Percentiles rank a stretch among this genome's conserved stretches.
Evolutionary conservation across 2,329 filamentous ascomycete species (phyloP).

Genomic region (Stenocarpella maydis): DNA sequence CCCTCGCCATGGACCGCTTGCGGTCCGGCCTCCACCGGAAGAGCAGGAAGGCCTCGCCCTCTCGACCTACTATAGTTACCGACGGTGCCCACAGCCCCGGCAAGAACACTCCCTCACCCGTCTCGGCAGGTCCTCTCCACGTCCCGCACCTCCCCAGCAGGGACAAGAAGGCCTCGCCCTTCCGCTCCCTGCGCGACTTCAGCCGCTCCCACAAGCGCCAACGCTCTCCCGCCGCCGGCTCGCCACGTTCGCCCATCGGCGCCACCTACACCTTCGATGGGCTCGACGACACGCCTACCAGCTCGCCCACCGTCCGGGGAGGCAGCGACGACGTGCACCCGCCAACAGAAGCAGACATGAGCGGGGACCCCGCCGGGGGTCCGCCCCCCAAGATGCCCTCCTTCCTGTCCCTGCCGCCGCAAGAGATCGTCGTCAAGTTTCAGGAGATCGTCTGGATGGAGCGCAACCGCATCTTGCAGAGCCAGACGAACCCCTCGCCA

Average conservation of each 20-base stretch:
- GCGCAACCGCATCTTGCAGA: slow-evolving; percentile 54
- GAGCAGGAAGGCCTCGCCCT: slow-evolving; percentile 33
- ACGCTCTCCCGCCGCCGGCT: slow-evolving; percentile 48
- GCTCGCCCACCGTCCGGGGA: slow-evolving; percentile 33
- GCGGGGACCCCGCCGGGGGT: background rate
- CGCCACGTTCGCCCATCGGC: slow-evolving; percentile 38
- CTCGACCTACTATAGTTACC: slow-evolving; percentile 32
- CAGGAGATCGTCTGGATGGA: slow-evolving; percentile 63
- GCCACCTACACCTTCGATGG: slow-evolving; percentile 30
- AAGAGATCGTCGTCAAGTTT: slow-evolving; percentile 60
- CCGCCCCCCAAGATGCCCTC: slow-evolving; percentile 46
- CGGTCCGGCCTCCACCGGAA: slow-evolving; percentile 36
- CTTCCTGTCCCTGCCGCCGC: slow-evolving; percentile 49
- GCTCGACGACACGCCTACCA: slow-evolving; percentile 43
- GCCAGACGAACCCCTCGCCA: slow-evolving; percentile 48
- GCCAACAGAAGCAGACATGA: slow-evolving; percentile 10
- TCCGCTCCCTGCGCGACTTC: slow-evolving; percentile 53
- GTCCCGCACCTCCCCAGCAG: slow-evolving; percentile 31
- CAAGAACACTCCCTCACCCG: slow-evolving; percentile 34
- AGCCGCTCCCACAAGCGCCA: slow-evolving; percentile 57
- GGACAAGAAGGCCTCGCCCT: slow-evolving; percentile 45
- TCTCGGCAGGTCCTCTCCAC: slow-evolving; percentile 29
- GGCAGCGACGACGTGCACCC: slow-evolving; percentile 29
- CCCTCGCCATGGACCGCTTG: slow-evolving; percentile 34
- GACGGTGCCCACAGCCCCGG: slow-evolving; percentile 33